These are phyloP conservation scores for Kitagawia praeruptora DNA, from an alignment of 129 eudicot genomes.

Conservation along the genomic window DNA sequence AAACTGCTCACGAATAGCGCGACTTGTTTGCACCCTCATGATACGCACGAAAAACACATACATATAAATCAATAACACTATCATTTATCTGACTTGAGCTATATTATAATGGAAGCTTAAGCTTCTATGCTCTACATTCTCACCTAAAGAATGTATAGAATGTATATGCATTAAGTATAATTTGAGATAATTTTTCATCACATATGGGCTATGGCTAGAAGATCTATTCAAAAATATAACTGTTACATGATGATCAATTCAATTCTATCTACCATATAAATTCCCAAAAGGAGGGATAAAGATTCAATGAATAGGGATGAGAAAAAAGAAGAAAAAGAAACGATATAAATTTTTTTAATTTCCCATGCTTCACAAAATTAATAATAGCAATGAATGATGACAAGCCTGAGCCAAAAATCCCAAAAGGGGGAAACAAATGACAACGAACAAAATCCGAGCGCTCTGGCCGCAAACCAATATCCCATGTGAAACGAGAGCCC, in stretches of 20 bases:
- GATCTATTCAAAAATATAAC: not conserved
- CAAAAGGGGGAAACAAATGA: not conserved
- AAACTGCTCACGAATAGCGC: too few relatives aligned
- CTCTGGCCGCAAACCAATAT: not conserved
- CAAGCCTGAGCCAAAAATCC: not conserved
- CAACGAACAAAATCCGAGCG: constrained; percentile 13
- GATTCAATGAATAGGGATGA: not conserved
- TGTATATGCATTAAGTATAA: not conserved
- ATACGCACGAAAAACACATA: too few relatives aligned
- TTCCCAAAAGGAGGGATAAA: not conserved
- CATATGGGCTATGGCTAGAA: not conserved
- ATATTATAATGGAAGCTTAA: not conserved
- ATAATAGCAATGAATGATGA: not conserved
- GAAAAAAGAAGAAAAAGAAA: not conserved
- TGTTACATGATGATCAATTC: not conserved
- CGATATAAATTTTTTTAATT: not conserved
- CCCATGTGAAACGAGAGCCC: not conserved
- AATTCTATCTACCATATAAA: not conserved
- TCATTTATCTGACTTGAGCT: too few relatives aligned
- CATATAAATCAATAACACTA: too few relatives aligned
- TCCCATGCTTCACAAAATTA: not conserved
- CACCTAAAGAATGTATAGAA: not conserved
- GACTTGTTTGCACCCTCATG: too few relatives aligned
- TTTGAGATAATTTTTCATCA: not conserved
- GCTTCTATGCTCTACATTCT: not conserved